Evolutionary conservation across 352 stramenopile genomes (phyloP).

Genomic region (Thraustochytrium sp.): DNA sequence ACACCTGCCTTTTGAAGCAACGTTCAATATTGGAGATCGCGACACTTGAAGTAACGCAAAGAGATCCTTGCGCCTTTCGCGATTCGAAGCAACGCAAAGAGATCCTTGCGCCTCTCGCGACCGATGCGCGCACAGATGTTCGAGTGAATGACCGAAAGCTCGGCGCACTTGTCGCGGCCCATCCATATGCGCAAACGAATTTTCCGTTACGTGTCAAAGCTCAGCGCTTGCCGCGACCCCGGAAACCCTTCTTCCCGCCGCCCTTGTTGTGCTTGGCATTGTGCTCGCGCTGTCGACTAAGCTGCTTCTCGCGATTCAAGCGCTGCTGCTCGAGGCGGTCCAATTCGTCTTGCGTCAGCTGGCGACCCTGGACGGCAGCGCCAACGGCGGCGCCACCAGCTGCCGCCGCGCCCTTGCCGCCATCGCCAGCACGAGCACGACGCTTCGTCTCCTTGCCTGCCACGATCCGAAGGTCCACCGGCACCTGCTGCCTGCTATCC

Average conservation of each 20-base stretch:
- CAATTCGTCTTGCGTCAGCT: not conserved
- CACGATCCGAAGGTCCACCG: slow-evolving; percentile 14
- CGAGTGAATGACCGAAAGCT: no score
- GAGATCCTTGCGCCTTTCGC: no score
- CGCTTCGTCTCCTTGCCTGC: not conserved
- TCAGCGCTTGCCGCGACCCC: not conserved
- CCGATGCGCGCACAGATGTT: no score
- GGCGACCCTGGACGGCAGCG: no score
- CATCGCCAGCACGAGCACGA: not conserved
- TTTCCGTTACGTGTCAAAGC: not conserved
- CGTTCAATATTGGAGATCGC: no score
- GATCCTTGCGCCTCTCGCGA: no score
- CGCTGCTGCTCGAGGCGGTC: slow-evolving; percentile 1
- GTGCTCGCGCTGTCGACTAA: not conserved
- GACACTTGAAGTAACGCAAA: no score
- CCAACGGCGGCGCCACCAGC: not conserved
- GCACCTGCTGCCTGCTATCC: slow-evolving; percentile 9
- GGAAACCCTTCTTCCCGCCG: not conserved
- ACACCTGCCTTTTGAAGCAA: no score
- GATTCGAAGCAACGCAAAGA: no score
- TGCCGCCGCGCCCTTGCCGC: not conserved
- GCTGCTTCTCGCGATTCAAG: slow-evolving; percentile 7
- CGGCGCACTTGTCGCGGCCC: no score
- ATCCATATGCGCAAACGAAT: not conserved
- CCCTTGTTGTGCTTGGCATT: not conserved